These are phyloP conservation scores for Amanita brunnescens DNA, from an alignment of 768 basidiomycete genomes.

Conservation along the genomic window DNA sequence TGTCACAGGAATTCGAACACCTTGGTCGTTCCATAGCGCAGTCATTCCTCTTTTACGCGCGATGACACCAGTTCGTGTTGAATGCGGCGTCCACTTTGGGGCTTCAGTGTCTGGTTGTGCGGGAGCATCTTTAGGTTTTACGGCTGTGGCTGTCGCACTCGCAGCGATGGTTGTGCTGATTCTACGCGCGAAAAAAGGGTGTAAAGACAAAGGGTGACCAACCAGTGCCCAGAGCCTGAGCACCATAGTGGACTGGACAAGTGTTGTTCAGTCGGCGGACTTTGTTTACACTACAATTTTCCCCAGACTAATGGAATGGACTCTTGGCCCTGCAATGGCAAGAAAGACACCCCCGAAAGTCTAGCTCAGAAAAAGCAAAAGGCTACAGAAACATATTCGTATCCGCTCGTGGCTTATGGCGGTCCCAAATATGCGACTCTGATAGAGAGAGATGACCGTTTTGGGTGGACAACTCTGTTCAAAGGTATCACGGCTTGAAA, in stretches of 20 bases:
- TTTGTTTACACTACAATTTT: slow-evolving; percentile 14
- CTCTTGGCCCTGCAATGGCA: slow-evolving; percentile 55
- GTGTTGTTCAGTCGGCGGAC: slow-evolving; percentile 17
- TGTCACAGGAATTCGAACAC: slow-evolving; percentile 82
- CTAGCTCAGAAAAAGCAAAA: slow-evolving; percentile 20
- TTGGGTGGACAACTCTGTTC: slow-evolving; percentile 46
- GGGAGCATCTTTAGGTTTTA: slow-evolving; percentile 10
- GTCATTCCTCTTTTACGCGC: slow-evolving; percentile 97
- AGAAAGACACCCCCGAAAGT: slow-evolving; percentile 15
- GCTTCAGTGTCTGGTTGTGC: slow-evolving; percentile 20
- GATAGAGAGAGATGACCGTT: slow-evolving; percentile 28
- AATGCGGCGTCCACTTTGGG: slow-evolving; percentile 75
- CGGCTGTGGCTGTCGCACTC: slow-evolving; percentile 6
- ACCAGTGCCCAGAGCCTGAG: slow-evolving; percentile 42
- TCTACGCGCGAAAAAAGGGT: slow-evolving; percentile 21
- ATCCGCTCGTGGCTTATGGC: slow-evolving; percentile 52
- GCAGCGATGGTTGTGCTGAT: slow-evolving; percentile 35
- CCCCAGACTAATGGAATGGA: slow-evolving; percentile 60
- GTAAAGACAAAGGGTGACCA: slow-evolving; percentile 23
- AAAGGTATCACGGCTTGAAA: slow-evolving; percentile 13
- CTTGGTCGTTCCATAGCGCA: slow-evolving; percentile 84
- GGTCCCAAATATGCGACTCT: slow-evolving; percentile 50
- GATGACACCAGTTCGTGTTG: slow-evolving; percentile 85
- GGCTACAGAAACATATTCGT: slow-evolving; percentile 22
- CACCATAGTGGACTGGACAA: slow-evolving; percentile 21